Conservation (phyloP, 139 green algal genomes). For the Penium margaritaceum region DNA sequence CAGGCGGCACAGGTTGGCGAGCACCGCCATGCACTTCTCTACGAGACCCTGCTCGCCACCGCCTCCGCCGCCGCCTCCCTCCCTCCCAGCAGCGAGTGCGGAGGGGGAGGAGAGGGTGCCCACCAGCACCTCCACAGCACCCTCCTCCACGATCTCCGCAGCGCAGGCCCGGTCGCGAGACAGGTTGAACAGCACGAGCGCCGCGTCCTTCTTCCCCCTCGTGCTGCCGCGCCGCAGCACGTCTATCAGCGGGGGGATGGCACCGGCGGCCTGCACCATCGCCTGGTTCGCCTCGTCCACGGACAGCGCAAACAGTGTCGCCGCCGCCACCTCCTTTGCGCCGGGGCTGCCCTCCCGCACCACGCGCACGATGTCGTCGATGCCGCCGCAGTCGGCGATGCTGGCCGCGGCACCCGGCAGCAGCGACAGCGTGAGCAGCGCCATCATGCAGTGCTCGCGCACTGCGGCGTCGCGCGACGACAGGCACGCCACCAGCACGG, state of each 20-base stretch:
- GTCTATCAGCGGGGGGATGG: slow-evolving; percentile 20
- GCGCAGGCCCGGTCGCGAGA: slow-evolving; percentile 1
- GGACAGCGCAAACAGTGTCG: slow-evolving; percentile 22
- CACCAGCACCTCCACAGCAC: slow-evolving; percentile 7
- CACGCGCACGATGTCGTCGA: slow-evolving; percentile 28
- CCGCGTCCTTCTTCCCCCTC: slow-evolving; percentile 30
- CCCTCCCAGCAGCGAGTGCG: too few relatives aligned
- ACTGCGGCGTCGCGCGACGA: background rate
- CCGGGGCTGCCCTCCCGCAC: slow-evolving; percentile 9
- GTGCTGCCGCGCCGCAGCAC: slow-evolving; percentile 17
- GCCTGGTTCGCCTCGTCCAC: slow-evolving; percentile 6
- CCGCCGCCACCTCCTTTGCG: slow-evolving; percentile 28
- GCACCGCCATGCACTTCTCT: slow-evolving; percentile 6
- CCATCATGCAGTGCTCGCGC: slow-evolving; percentile 19
- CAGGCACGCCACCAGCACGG: slow-evolving; percentile 1
- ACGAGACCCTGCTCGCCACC: background rate
- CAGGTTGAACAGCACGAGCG: slow-evolving; percentile 29
- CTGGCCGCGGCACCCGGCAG: background rate
- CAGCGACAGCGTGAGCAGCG: slow-evolving; percentile 34
- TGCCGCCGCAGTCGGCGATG: background rate
- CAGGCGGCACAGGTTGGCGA: background rate
- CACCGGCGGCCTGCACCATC: slow-evolving; percentile 12
- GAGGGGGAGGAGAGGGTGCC: background rate
- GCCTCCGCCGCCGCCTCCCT: background rate
- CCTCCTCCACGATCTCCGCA: slow-evolving; percentile 19